Conservation (phyloP, 805 yeast genomes). For the Yarrowia bubula region DNA sequence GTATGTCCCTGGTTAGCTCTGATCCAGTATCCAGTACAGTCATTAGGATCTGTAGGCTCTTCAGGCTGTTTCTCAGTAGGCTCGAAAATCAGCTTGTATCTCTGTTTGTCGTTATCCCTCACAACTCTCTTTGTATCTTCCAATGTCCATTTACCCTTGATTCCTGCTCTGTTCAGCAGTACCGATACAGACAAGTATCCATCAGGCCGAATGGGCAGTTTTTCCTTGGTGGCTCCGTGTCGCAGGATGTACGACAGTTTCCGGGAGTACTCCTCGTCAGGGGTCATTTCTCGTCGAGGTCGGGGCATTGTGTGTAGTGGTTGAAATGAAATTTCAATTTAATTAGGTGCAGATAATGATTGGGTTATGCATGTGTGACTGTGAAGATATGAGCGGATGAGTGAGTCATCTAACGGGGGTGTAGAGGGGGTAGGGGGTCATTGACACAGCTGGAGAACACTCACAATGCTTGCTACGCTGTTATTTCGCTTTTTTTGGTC, state of each 20-base stretch:
- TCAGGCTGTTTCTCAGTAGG: constrained; percentile 6
- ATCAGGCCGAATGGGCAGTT: constrained; percentile 56
- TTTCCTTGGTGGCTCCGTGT: constrained; percentile 78
- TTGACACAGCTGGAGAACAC: no score
- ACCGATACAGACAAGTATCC: constrained; percentile 64
- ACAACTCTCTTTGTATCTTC: constrained; percentile 65
- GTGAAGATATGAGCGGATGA: not conserved
- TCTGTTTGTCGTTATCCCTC: constrained; percentile 60
- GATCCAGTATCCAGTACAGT: constrained; percentile 40
- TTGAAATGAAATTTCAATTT: not conserved
- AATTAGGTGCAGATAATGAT: not conserved
- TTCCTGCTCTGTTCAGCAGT: constrained; percentile 54
- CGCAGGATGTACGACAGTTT: constrained; percentile 72
- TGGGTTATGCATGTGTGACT: not conserved
- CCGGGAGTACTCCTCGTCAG: constrained; percentile 57
- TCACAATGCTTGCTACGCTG: no score
- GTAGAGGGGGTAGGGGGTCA: no score
- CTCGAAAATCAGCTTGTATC: constrained; percentile 52
- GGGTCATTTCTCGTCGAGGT: constrained; percentile 29
- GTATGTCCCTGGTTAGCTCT: constrained; percentile 96
- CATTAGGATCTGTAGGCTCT: constrained; percentile 29
- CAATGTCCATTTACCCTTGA: constrained; percentile 56
- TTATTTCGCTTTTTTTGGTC: no score
- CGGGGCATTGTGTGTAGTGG: not conserved
- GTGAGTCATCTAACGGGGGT: no score